phyloP scores from a whole-genome alignment of 441 rosid species.

The Euphorbia schlechtendalii region DNA sequence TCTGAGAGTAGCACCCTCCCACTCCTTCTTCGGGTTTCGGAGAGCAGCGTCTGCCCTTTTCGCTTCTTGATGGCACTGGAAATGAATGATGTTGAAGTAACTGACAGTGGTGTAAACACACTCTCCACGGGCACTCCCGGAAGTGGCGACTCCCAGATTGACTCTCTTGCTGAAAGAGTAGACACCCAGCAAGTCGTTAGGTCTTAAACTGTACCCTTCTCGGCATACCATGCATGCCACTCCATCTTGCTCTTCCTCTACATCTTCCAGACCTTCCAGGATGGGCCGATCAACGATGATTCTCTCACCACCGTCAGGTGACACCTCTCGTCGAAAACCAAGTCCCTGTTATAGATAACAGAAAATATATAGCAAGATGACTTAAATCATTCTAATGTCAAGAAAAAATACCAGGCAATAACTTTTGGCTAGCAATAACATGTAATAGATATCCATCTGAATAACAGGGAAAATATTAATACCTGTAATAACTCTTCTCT shows the following conservation, averaged over 20 bases:
- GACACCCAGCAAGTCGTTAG: constrained; percentile 88
- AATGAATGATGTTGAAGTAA: constrained; percentile 92
- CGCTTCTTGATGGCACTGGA: constrained; percentile 99
- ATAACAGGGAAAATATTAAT: constrained; percentile 11
- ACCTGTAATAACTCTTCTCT: constrained; percentile 94
- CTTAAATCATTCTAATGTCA: background rate
- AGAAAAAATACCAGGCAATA: background rate
- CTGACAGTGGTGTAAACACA: constrained; percentile 99
- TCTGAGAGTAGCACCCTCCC: constrained; percentile 99
- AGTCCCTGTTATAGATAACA: constrained; percentile 52
- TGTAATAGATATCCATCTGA: background rate
- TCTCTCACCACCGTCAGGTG: constrained; percentile 94
- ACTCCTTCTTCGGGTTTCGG: constrained; percentile 98
- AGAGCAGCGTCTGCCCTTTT: constrained; percentile 98
- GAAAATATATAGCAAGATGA: constrained; percentile 10
- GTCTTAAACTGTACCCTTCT: constrained; percentile 98
- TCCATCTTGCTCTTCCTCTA: constrained; percentile 98
- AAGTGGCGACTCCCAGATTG: constrained; percentile 87
- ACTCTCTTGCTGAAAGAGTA: constrained; percentile 96
- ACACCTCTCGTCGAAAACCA: constrained; percentile 84
- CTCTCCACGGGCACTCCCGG: constrained; percentile 97
- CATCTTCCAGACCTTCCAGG: constrained; percentile 98
- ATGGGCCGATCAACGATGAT: constrained; percentile 77
- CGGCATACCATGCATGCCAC: constrained; percentile 99
- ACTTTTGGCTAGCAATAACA: background rate